Percentiles rank a stretch among this genome's conserved stretches.
Conservation (phyloP, 768 basidiomycete species). For the Kondoa subrosea region DNA sequence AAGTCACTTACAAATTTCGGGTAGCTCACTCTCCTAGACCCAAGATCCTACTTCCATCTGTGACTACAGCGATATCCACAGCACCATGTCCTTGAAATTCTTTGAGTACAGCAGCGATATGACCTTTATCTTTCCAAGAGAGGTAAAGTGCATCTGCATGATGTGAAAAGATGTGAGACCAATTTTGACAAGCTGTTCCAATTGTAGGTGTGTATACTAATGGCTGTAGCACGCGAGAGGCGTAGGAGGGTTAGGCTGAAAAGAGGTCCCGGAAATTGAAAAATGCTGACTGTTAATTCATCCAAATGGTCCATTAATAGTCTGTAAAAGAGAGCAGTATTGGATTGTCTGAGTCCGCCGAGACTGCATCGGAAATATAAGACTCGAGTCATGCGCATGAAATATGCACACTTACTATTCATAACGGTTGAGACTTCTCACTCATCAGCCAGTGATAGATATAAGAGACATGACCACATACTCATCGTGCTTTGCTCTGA, state of each 20-base stretch:
- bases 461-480: not conserved
- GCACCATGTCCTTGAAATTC: constrained; percentile 45
- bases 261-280: too few relatives aligned
- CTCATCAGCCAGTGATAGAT: not conserved
- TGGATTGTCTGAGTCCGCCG: constrained; percentile 52
- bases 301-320: constrained; percentile 53
- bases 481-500: constrained; percentile 11
- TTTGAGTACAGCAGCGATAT: constrained; percentile 49
- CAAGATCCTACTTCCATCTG: constrained; percentile 82
- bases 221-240: too few relatives aligned
- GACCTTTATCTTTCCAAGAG: constrained; percentile 41
- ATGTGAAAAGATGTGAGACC: constrained; percentile 22
- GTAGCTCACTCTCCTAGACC: constrained; percentile 47
- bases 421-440: not conserved
- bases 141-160: constrained; percentile 4
- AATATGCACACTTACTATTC: constrained; percentile 27
- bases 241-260: too few relatives aligned
- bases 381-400: constrained; percentile 81
- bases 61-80: constrained; percentile 72
- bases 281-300: constrained; percentile 35
- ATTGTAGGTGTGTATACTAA: constrained; percentile 16
- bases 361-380: too few relatives aligned
- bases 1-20: constrained; percentile 25
- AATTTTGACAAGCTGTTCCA: constrained; percentile 25
- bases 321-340: constrained; percentile 60